phyloP scores from a whole-genome alignment of 1,284 basidiomycete species.

The Ustilago lituana region DNA sequence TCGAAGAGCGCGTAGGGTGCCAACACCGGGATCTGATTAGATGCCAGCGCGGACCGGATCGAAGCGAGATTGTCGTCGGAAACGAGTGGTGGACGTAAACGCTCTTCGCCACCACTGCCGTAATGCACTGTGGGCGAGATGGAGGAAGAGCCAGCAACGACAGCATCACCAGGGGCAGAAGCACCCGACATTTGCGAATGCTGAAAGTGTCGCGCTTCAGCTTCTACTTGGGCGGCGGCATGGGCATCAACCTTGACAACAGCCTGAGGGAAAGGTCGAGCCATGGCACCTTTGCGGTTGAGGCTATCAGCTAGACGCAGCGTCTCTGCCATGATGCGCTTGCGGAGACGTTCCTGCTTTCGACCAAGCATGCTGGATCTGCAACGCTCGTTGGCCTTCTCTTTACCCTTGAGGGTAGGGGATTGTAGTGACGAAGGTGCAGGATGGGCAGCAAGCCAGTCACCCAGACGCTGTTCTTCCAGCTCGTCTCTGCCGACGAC shows the following conservation, averaged over 20 bases:
- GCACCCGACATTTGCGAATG: constrained; percentile 8
- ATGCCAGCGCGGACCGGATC: constrained; percentile 84
- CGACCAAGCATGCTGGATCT: constrained; percentile 25
- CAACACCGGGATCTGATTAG: constrained; percentile 94
- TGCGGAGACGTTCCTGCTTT: constrained; percentile 68
- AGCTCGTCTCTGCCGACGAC: constrained; percentile 46
- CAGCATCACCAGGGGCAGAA: constrained; percentile 5
- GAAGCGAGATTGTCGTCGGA: constrained; percentile 79
- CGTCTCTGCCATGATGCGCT: constrained; percentile 77
- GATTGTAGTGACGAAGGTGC: constrained; percentile 10
- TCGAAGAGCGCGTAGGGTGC: constrained; percentile 93
- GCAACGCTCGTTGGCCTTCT: constrained; percentile 7
- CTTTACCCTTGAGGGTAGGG: constrained; percentile 21
- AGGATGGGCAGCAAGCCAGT: constrained; percentile 53
- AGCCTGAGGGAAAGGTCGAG: constrained; percentile 76
- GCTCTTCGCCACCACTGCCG: constrained; percentile 29
- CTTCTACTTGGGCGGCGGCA: constrained; percentile 31
- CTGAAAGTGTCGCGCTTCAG: constrained; percentile 25
- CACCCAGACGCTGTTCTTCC: constrained; percentile 43
- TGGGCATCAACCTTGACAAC: constrained; percentile 53
- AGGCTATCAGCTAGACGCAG: constrained; percentile 78
- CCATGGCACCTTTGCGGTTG: constrained; percentile 82
- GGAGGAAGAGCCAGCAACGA: constrained; percentile 22
- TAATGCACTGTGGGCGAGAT: constrained; percentile 28
- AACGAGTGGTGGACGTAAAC: constrained; percentile 68